Evolutionary conservation across 129 eudicot species (phyloP).

Genomic region (Pulicaria dysenterica): DNA sequence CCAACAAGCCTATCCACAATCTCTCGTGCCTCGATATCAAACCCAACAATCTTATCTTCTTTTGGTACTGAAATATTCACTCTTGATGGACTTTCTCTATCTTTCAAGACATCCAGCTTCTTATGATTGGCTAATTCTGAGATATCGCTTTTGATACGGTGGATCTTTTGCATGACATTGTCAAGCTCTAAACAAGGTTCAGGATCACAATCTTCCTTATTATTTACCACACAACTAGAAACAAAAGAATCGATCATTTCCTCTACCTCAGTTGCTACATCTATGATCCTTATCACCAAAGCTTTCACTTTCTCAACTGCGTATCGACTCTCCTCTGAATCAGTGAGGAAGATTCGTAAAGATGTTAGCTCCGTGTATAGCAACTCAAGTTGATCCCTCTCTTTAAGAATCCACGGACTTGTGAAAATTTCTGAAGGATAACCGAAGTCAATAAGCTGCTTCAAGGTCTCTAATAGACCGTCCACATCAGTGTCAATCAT

Average conservation of each 20-base stretch:
- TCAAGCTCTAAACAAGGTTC: slow-evolving; percentile 3
- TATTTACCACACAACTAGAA: neutral
- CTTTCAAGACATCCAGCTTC: slow-evolving; percentile 6
- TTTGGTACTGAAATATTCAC: neutral
- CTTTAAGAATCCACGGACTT: slow-evolving; percentile 10
- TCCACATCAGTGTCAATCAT: slow-evolving; percentile 27
- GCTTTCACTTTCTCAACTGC: slow-evolving; percentile 10
- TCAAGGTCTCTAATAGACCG: slow-evolving; percentile 19
- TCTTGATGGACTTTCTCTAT: slow-evolving; percentile 8
- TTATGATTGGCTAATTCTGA: neutral
- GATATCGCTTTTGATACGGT: neutral
- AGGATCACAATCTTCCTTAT: neutral
- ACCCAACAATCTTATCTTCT: slow-evolving; percentile 33
- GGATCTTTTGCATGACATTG: slow-evolving; percentile 4
- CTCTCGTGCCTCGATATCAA: slow-evolving; percentile 21
- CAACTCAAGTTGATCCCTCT: slow-evolving; percentile 10
- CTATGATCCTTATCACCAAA: slow-evolving; percentile 21
- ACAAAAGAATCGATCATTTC: slow-evolving; percentile 6
- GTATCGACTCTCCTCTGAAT: slow-evolving; percentile 16
- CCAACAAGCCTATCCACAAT: slow-evolving; percentile 28
- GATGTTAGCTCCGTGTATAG: neutral
- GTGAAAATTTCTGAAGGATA: slow-evolving; percentile 11
- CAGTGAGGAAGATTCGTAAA: slow-evolving; percentile 12
- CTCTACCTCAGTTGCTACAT: slow-evolving; percentile 13
- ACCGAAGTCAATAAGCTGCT: slow-evolving; percentile 11